A percentile compares a stretch with the other conserved stretches of the same genome.
Evolutionary conservation across 352 stramenopile species (phyloP).

Genomic region (Phytopythium montanum): DNA sequence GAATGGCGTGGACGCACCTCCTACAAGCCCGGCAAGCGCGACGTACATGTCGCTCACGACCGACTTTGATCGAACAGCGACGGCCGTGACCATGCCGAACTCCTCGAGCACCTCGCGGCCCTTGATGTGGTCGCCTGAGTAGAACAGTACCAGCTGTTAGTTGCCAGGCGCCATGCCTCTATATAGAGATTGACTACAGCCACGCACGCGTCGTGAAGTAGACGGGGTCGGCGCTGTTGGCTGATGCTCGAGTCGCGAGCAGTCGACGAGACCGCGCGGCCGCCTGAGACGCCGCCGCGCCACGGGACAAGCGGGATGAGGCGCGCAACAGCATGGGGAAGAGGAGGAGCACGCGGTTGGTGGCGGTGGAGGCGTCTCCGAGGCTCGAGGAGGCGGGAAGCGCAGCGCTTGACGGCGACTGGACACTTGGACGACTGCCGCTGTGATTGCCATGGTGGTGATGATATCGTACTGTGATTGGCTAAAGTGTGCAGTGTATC

Average conservation of each 20-base stretch:
- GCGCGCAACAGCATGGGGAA: slow-evolving; percentile 9
- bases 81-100: slow-evolving; percentile 69
- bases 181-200: neutral
- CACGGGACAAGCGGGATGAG: neutral
- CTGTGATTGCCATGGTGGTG: too few relatives aligned
- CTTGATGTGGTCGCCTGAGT: slow-evolving; percentile 55
- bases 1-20: slow-evolving; percentile 22
- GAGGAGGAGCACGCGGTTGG: neutral
- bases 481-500: neutral
- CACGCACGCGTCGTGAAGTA: slow-evolving; percentile 73
- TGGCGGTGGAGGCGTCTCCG: neutral
- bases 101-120: slow-evolving; percentile 70
- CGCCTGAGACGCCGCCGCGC: neutral
- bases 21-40: slow-evolving; percentile 60
- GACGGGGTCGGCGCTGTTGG: slow-evolving; percentile 19
- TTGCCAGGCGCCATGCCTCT: neutral
- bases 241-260: neutral
- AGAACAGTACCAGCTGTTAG: neutral
- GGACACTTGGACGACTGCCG: neutral
- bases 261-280: slow-evolving; percentile 2
- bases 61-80: slow-evolving; percentile 77
- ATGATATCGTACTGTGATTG: neutral
- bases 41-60: slow-evolving; percentile 84
- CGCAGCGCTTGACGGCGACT: neutral
- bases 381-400: neutral